A percentile compares a stretch with the other conserved stretches of the same genome.
These are phyloP conservation scores for Olyra latifolia DNA, from an alignment of 176 grass and related monocot genomes.

Conservation along the genomic window DNA sequence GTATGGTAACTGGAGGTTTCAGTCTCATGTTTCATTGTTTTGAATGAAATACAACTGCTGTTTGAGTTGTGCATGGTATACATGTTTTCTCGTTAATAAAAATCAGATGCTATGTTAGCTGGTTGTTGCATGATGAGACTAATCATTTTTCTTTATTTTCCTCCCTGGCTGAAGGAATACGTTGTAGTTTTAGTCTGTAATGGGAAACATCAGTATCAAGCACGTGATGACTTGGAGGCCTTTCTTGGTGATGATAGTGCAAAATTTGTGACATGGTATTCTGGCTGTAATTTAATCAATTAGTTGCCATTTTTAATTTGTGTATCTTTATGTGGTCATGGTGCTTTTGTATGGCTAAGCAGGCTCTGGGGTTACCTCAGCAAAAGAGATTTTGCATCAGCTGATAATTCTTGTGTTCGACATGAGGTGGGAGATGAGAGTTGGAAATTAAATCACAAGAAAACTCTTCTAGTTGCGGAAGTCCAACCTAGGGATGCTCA, in stretches of 20 bases:
- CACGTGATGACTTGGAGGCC: conserved; percentile 72
- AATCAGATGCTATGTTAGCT: conserved; percentile 25
- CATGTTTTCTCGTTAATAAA: conserved; percentile 16
- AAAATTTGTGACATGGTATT: conserved; percentile 85
- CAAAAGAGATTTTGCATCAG: conserved; percentile 23
- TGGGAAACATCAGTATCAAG: conserved; percentile 88
- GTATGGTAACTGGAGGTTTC: background rate
- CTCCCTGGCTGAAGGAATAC: conserved; percentile 64
- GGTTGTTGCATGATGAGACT: conserved; percentile 27
- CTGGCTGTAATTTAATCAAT: conserved; percentile 16
- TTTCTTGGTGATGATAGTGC: conserved; percentile 77
- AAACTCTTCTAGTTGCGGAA: conserved; percentile 13
- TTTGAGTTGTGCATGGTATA: conserved; percentile 17
- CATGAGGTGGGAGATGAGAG: conserved; percentile 8
- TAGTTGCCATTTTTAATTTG: background rate
- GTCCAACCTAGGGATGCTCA: background rate
- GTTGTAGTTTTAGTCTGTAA: conserved; percentile 86
- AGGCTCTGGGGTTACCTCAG: conserved; percentile 69
- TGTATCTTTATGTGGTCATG: conserved; percentile 11
- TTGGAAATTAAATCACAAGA: background rate
- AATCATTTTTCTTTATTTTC: conserved; percentile 33
- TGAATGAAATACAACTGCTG: background rate
- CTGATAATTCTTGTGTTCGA: conserved; percentile 35
- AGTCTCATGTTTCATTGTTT: background rate
- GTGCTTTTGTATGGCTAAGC: conserved; percentile 28